phyloP scores from a whole-genome alignment of 148 eudicot genomes.

The Rhododendron mucronatum region DNA sequence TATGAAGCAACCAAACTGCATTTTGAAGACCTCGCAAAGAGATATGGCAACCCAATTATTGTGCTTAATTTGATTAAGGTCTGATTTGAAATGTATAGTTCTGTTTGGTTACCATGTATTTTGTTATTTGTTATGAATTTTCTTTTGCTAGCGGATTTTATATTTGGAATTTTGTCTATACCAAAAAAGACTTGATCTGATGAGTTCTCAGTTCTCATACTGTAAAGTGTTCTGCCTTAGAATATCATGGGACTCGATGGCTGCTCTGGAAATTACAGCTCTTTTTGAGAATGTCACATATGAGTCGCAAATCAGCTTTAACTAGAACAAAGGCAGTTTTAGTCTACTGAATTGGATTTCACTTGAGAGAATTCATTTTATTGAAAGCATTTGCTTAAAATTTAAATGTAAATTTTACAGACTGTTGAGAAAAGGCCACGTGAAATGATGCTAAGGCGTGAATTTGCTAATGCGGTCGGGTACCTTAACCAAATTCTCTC shows the following conservation, averaged over 20 bases:
- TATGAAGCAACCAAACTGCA: slow-evolving; percentile 94
- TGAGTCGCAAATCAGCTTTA: background rate
- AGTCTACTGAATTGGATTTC: background rate
- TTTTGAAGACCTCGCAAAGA: slow-evolving; percentile 78
- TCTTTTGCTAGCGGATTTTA: background rate
- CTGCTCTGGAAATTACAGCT: background rate
- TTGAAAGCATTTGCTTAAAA: background rate
- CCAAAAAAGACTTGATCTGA: background rate
- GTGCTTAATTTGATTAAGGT: slow-evolving; percentile 96
- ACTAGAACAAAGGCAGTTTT: background rate
- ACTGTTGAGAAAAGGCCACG: slow-evolving; percentile 96
- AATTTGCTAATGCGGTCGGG: slow-evolving; percentile 90
- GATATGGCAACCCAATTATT: slow-evolving; percentile 95
- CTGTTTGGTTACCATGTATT: background rate
- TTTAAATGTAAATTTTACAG: slow-evolving; percentile 37
- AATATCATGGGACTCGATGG: background rate
- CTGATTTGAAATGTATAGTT: slow-evolving; percentile 6
- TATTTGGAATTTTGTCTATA: background rate
- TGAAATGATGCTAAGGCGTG: slow-evolving; percentile 97
- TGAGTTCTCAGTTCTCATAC: background rate
- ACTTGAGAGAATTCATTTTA: background rate
- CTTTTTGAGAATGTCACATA: background rate
- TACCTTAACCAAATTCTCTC: slow-evolving; percentile 82
- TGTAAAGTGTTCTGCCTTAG: background rate
- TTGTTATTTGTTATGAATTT: background rate